Conservation (phyloP, 495 filamentous ascomycete species). For the Neurospora africana region DNA sequence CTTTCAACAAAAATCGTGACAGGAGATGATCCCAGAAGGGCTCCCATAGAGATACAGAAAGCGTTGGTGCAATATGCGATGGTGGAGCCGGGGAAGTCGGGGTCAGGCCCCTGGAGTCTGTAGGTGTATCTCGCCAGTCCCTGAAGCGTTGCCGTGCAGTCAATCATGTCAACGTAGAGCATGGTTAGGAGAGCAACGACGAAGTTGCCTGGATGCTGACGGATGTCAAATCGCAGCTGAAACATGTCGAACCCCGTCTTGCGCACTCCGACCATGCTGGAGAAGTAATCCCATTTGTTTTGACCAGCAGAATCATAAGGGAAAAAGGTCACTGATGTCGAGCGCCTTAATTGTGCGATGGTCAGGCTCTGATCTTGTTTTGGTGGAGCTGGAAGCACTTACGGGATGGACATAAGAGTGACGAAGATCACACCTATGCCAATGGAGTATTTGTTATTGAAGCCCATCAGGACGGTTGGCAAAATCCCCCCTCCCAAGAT, state of each 20-base stretch:
- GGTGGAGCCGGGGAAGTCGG: constrained; percentile 58
- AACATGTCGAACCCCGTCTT: neutral
- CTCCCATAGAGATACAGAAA: constrained; percentile 69
- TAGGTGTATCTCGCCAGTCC: constrained; percentile 74
- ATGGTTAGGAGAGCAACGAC: constrained; percentile 72
- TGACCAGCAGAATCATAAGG: constrained; percentile 56
- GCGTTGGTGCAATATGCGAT: constrained; percentile 55
- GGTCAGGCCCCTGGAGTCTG: constrained; percentile 42
- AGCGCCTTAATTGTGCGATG: constrained; percentile 31
- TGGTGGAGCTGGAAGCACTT: constrained; percentile 10
- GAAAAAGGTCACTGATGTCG: constrained; percentile 68
- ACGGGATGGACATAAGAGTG: constrained; percentile 73
- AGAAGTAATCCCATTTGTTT: constrained; percentile 64
- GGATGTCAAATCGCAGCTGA: neutral
- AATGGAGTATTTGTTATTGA: constrained; percentile 66
- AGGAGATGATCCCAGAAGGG: constrained; percentile 63
- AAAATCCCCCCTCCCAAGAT: constrained; percentile 70
- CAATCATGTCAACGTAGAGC: constrained; percentile 74
- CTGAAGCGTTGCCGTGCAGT: constrained; percentile 56
- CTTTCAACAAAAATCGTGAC: constrained; percentile 78
- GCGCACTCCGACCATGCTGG: constrained; percentile 12
- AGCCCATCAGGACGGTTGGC: constrained; percentile 69
- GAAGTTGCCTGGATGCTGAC: constrained; percentile 37
- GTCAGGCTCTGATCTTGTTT: neutral
- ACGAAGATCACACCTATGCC: constrained; percentile 75